These are phyloP conservation scores for Coemansia sp. DNA, from an alignment of 192 early-diverging fungal genomes.

Conservation along the genomic window DNA sequence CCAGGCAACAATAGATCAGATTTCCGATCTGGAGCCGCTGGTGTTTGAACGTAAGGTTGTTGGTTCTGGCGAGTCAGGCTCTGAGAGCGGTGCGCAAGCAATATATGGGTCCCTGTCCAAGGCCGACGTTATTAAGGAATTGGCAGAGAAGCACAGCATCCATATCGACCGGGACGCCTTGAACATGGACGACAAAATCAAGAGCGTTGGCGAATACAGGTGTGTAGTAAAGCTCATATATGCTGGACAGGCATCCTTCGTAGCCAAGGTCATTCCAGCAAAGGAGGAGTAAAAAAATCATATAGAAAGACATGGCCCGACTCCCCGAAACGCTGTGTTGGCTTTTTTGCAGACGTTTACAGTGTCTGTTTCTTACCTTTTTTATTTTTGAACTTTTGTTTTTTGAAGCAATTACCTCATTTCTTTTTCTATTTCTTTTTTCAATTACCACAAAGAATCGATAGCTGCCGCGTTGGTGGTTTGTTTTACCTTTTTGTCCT, in stretches of 20 bases:
- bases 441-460: too few relatives aligned
- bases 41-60: slow-evolving; percentile 45
- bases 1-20: slow-evolving; percentile 30
- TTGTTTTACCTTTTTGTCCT: background rate
- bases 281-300: background rate
- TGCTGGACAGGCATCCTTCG: slow-evolving; percentile 44
- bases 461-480: too few relatives aligned
- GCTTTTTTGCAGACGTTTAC: too few relatives aligned
- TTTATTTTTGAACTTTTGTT: too few relatives aligned
- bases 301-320: background rate
- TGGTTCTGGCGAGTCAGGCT: background rate
- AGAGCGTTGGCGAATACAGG: slow-evolving; percentile 43
- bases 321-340: background rate
- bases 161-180: slow-evolving; percentile 39
- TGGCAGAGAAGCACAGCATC: slow-evolving; percentile 37
- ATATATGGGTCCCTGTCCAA: slow-evolving; percentile 48
- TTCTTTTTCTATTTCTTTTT: too few relatives aligned
- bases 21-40: slow-evolving; percentile 29
- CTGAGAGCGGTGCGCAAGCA: slow-evolving; percentile 14
- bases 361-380: too few relatives aligned
- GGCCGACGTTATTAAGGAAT: slow-evolving; percentile 39
- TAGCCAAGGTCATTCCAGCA: slow-evolving; percentile 23
- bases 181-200: slow-evolving; percentile 53
- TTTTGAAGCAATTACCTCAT: too few relatives aligned
- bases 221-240: slow-evolving; percentile 50